phyloP scores from a whole-genome alignment of 495 filamentous ascomycete genomes.

The Achaetomiella virescens region DNA sequence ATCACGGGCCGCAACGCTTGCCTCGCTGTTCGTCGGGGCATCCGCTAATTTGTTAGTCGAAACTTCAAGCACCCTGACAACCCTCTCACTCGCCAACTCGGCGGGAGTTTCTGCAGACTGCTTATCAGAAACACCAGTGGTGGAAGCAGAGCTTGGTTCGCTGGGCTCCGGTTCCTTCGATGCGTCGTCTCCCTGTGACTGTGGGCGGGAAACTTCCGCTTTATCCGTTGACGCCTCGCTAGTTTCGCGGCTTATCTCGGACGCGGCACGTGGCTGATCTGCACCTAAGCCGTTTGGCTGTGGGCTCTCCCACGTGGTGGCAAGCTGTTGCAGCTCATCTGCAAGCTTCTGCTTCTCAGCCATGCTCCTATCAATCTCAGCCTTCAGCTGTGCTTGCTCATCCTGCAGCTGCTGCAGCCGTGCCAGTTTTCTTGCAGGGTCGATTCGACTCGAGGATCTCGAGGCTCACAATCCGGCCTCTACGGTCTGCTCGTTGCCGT shows the following conservation, averaged over 20 bases:
- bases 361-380: slow-evolving; percentile 46
- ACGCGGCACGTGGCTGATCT: neutral
- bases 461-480: slow-evolving; percentile 48
- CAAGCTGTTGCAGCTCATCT: slow-evolving; percentile 51
- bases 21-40: neutral
- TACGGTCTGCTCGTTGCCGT: slow-evolving; percentile 35
- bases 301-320: slow-evolving; percentile 28
- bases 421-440: slow-evolving; percentile 43
- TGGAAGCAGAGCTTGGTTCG: no score
- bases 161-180: no score
- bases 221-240: slow-evolving; percentile 13
- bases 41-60: neutral
- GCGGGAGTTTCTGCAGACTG: neutral
- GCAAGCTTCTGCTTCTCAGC: slow-evolving; percentile 43
- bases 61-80: neutral
- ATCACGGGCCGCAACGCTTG: neutral
- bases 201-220: slow-evolving; percentile 3
- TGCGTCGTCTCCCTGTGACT: neutral
- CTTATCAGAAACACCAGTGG: neutral
- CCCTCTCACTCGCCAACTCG: neutral
- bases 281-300: slow-evolving; percentile 4
- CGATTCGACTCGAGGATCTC: slow-evolving; percentile 54
- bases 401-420: slow-evolving; percentile 49
- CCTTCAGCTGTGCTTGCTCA: slow-evolving; percentile 54
- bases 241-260: slow-evolving; percentile 1